Base-by-base conservation (phyloP, 2,329 filamentous ascomycete genomes). In the Magnaporthales sp. region DNA sequence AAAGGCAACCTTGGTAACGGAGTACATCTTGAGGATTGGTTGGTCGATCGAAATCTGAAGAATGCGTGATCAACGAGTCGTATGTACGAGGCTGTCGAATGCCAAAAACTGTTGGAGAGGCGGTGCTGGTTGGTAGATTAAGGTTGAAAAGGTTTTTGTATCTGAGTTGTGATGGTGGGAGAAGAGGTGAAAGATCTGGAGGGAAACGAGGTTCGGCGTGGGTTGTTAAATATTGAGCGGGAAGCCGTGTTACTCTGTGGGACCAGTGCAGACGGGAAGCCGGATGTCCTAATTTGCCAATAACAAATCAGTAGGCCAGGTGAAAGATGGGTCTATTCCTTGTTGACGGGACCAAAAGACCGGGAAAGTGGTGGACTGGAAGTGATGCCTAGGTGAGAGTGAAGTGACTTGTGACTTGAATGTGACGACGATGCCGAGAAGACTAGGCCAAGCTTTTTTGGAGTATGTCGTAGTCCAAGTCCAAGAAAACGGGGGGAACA, bases 1-100 rank as follows among this genome's bases (percentile, higher is more conserved):
- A 65, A 75, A 60, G 71, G 56, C 24, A 32, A 66, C 22, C 64
- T 66, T 65, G 29, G 24, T 65, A 19, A 58, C 62, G 32, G 46
- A 63, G 8, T 19, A 24, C 58, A 64, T 60, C 32, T 46, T 56
- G 27, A 19, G 3, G 61, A 58, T 58, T 26, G 22, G 22, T 24
- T 26, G 54, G 38, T 51, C 5, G 38, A n/a, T 51, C 10, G 19
- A 1, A 51, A n/a, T n/a, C 15, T 51, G 19, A 51, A 51, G 56
- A 27, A 19, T 60, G 56, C 19, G 56, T 24, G 26, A 60, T 26
- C 24, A 60, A 51, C 38, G 38, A 60, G 56, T 51, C n/a, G 38
- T 11, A 15, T 51, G 38, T 27, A 60, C 26, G 27, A 27, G 56
- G 56, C 56, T 60, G 26, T 60, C 15, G n/a, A 27, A n/a, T 24